phyloP scores from a whole-genome alignment of 2,329 filamentous ascomycete genomes.

The Diaporthe sp. region DNA sequence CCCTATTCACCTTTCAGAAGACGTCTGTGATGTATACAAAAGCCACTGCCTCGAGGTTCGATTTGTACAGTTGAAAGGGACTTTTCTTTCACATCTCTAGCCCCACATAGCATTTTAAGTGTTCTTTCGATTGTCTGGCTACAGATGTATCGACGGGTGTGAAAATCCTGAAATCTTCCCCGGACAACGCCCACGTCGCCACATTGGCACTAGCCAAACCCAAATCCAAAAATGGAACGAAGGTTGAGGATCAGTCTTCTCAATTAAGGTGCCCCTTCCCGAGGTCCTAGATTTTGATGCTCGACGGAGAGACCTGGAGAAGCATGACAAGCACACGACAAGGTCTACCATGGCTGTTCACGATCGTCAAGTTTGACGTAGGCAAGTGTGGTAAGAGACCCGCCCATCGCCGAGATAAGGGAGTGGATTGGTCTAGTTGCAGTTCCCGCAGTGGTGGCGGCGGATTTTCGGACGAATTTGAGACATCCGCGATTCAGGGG shows the following conservation, averaged over 20 bases:
- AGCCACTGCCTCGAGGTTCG: not conserved
- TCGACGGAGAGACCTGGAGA: not conserved
- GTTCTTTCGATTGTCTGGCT: not conserved
- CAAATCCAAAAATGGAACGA: conserved; percentile 15
- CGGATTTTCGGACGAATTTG: conserved; percentile 25
- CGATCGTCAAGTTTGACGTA: conserved; percentile 24
- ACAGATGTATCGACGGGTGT: not conserved
- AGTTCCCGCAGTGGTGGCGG: not conserved
- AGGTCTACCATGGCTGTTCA: conserved; percentile 1
- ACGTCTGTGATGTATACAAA: not conserved
- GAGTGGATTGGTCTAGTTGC: conserved; percentile 10
- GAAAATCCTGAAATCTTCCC: not conserved
- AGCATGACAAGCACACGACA: not conserved
- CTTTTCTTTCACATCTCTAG: too few relatives aligned
- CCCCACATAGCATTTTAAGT: too few relatives aligned
- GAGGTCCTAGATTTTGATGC: not conserved
- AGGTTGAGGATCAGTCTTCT: not conserved
- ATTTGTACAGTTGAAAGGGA: not conserved
- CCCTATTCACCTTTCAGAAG: not conserved
- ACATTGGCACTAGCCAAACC: not conserved
- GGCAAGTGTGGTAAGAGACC: conserved; percentile 27
- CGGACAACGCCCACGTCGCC: not conserved
- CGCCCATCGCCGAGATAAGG: conserved; percentile 30
- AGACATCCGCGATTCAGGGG: conserved; percentile 31
- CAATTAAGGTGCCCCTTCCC: not conserved